phyloP scores from a whole-genome alignment of 768 basidiomycete species.

The Hygrocybe punicea region DNA sequence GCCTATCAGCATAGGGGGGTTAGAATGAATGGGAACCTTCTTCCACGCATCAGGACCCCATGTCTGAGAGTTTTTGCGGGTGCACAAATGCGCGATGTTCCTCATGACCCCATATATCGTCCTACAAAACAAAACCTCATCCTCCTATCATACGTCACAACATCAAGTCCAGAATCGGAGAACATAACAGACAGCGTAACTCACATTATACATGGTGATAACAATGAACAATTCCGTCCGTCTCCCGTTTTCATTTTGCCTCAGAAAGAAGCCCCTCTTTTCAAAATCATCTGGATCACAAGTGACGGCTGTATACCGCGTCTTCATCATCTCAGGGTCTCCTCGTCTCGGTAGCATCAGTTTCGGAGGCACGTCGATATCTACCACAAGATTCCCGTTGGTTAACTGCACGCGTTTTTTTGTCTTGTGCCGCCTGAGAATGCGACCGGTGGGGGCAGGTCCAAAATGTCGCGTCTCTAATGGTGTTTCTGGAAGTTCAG shows the following conservation, averaged over 20 bases:
- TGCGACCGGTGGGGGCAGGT: conserved; percentile 78
- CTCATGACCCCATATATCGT: conserved; percentile 95
- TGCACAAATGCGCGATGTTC: conserved; percentile 76
- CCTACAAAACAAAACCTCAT: conserved; percentile 86
- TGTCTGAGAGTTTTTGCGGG: conserved; percentile 85
- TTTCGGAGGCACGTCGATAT: conserved; percentile 79
- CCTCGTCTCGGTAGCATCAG: conserved; percentile 71
- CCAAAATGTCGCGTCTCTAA: conserved; percentile 80
- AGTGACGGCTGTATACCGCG: conserved; percentile 84
- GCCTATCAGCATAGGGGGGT: not conserved
- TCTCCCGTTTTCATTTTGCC: conserved; percentile 76
- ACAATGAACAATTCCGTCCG: conserved; percentile 90
- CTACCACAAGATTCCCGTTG: conserved; percentile 84
- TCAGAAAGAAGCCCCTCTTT: conserved; percentile 74
- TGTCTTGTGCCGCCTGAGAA: conserved; percentile 65
- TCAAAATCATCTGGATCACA: conserved; percentile 94
- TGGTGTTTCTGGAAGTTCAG: conserved; percentile 49
- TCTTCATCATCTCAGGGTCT: conserved; percentile 68
- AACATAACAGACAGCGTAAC: conserved; percentile 3
- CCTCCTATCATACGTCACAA: conserved; percentile 49
- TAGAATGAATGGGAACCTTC: conserved; percentile 50
- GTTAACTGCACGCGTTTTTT: conserved; percentile 82
- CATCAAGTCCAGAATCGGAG: conserved; percentile 5
- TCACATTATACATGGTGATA: conserved; percentile 94
- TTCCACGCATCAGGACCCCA: conserved; percentile 98